Percentiles rank a stretch among this genome's conserved stretches.
Evolutionary conservation across 805 yeast genomes (phyloP).

Genomic region (Wickerhamomyces alni): DNA sequence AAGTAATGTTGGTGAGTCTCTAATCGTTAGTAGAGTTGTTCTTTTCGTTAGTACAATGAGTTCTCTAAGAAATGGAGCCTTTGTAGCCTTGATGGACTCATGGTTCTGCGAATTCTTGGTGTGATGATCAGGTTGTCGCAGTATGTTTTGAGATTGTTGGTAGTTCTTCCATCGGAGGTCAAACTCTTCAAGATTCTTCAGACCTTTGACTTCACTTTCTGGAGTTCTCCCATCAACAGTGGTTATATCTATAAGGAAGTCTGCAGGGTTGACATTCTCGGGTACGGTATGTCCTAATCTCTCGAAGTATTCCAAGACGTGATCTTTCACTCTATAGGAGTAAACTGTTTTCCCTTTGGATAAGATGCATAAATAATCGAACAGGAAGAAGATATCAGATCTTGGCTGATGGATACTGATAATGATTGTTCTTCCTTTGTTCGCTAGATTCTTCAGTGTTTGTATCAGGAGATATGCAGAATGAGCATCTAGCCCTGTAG

Average conservation of each 20-base stretch:
- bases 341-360: conserved; percentile 50
- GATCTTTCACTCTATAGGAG: conserved; percentile 35
- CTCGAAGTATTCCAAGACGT: conserved; percentile 40
- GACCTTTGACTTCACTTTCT: conserved; percentile 28
- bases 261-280: conserved; percentile 45
- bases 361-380: conserved; percentile 64
- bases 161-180: conserved; percentile 28
- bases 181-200: conserved; percentile 26
- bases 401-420: conserved; percentile 85
- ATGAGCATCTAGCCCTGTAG: conserved; percentile 81
- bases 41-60: conserved; percentile 34
- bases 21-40: conserved; percentile 31
- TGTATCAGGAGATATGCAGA: conserved; percentile 64
- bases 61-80: conserved; percentile 40
- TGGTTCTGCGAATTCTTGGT: background rate
- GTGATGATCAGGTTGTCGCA: background rate
- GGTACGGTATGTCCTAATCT: conserved; percentile 36
- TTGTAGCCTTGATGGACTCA: conserved; percentile 7
- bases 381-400: conserved; percentile 65
- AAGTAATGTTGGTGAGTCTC: conserved; percentile 39
- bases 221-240: conserved; percentile 39
- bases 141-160: conserved; percentile 1
- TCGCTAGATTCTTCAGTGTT: conserved; percentile 55
- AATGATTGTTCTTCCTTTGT: conserved; percentile 62
- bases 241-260: conserved; percentile 41